Percentiles rank a stretch among this genome's conserved stretches.
These are phyloP conservation scores for Calonectria hongkongensis DNA, from an alignment of 2,329 filamentous ascomycete genomes.

Conservation along the genomic window DNA sequence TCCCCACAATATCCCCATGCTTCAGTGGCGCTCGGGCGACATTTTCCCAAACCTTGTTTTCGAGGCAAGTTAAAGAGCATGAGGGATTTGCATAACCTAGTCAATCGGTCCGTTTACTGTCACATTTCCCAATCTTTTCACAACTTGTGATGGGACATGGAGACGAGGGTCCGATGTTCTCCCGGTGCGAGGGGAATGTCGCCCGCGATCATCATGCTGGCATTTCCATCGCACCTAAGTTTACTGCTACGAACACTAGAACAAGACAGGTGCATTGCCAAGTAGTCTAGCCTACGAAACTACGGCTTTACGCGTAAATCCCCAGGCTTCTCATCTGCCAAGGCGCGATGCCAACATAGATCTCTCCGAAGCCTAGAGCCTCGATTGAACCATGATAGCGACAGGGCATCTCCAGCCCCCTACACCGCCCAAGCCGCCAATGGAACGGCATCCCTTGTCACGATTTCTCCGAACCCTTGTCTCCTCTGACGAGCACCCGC, in stretches of 20 bases:
- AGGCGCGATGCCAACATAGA: not conserved
- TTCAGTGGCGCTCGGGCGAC: constrained; percentile 16
- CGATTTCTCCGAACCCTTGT: constrained; percentile 1
- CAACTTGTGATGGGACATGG: constrained; percentile 15
- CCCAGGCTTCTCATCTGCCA: not conserved
- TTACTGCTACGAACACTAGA: no score
- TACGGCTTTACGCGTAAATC: not conserved
- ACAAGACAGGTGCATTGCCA: no score
- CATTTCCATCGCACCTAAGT: not conserved
- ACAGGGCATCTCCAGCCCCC: not conserved
- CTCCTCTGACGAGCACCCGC: not conserved
- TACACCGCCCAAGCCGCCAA: not conserved
- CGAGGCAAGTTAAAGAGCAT: constrained; percentile 4
- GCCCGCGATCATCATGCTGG: not conserved
- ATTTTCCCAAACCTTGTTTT: constrained; percentile 10
- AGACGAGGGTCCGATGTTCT: not conserved
- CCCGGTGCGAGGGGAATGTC: not conserved
- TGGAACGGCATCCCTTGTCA: not conserved
- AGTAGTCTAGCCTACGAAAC: not conserved
- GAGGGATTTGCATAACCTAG: constrained; percentile 21
- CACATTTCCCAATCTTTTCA: constrained; percentile 23
- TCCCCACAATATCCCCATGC: constrained; percentile 20
- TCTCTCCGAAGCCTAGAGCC: not conserved
- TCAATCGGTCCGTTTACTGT: constrained; percentile 23
- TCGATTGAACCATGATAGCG: not conserved